Conservation (phyloP, 169 alveolate species). For the Cryptosporidium sp. region DNA sequence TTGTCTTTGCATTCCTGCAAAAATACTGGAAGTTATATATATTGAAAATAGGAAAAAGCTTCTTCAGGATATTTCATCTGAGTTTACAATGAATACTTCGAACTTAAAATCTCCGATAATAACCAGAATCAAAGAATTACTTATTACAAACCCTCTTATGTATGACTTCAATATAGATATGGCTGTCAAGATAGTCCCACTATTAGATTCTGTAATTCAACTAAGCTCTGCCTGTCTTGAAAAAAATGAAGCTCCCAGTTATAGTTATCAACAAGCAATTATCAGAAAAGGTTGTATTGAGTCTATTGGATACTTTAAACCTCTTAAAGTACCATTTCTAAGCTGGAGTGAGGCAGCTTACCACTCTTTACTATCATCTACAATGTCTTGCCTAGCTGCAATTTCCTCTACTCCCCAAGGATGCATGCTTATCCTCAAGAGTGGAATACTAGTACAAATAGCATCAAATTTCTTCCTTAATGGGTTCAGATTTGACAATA, state of each 20-base stretch:
- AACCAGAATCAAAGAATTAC: constrained; percentile 45
- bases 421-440: constrained; percentile 33
- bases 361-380: constrained; percentile 2
- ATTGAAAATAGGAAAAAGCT: constrained; percentile 31
- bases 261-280: constrained; percentile 1
- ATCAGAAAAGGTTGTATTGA: constrained; percentile 11
- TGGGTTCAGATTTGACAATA: not conserved
- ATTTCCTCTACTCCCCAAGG: constrained; percentile 57
- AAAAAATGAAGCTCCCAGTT: constrained; percentile 21
- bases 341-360: constrained; percentile 57
- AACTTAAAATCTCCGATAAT: constrained; percentile 31
- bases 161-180: constrained; percentile 34
- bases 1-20: constrained; percentile 43
- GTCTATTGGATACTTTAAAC: constrained; percentile 31
- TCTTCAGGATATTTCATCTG: constrained; percentile 25
- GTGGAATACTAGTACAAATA: constrained; percentile 45
- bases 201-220: constrained; percentile 39
- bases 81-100: constrained; percentile 19
- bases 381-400: constrained; percentile 30
- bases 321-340: constrained; percentile 41
- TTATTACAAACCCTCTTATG: constrained; percentile 10
- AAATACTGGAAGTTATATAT: constrained; percentile 28
- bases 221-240: constrained; percentile 1
- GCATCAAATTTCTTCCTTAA: constrained; percentile 19
- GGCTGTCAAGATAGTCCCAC: constrained; percentile 20